Evolutionary conservation across 768 basidiomycete species (phyloP), one percentile per base, ranked within the genome.

Genomic region (Boletus pseudopeckii): DNA sequence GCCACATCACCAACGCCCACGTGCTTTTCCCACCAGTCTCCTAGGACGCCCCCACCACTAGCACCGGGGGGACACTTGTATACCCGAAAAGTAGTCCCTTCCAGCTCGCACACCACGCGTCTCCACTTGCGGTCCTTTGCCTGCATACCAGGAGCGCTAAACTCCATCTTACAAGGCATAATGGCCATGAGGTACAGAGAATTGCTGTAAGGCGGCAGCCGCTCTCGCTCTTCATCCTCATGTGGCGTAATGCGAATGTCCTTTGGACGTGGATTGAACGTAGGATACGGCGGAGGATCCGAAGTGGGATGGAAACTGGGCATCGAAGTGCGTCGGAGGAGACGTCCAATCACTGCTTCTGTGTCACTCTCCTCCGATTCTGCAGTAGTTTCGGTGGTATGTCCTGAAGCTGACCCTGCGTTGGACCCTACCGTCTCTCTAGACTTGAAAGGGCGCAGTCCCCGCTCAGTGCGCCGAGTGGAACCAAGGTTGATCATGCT

Each of bases 161-260:
- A 98, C 75, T 99, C 97, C 84, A 94, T 82, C 77, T 99, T 99
- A 44, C 90, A 83, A 1, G 88, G 88, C 75, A 99, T 81, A 50
- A 85, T 78, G 4, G 86, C 91, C 34, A 82, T 79, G 62, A 98
- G 82, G 64, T 90, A 85, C 17, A 98, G 80, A 15, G 77, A 72
- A 71, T 97, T 98, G 55, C 80, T 81, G 69, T 99, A 99, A 6
- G 68, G 39, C 0, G 97, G 97, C 1, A 99, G 78, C 37, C 68
- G 69, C 70, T 99, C 96, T 44, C 61, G 72, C 9, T 92, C 96
- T 66, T 96, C 96, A 55, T 95, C 91, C n/a, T 88, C 88, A 10
- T 77, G 75, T 1, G 82, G 80, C 60, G 17, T 55, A 57, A 60
- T 48, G 50, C 60, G 33, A 48, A 56, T 37, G 34, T 55, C 65